Percentiles rank a stretch among this genome's conserved stretches.
phyloP scores from a whole-genome alignment of 1,284 basidiomycete species.

The Trametes versicolor region DNA sequence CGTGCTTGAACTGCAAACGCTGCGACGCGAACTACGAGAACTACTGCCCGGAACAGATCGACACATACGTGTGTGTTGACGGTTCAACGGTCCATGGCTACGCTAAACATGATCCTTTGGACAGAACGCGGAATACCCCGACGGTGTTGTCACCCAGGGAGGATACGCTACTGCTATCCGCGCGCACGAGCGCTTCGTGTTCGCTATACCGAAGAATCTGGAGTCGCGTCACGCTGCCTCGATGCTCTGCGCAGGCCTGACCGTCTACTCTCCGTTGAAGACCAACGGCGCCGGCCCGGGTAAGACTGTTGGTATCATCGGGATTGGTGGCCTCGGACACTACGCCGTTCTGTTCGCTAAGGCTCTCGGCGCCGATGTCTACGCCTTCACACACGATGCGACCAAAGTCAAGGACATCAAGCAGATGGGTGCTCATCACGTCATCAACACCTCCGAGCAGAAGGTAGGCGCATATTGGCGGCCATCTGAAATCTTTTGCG shows the following conservation, averaged over 20 bases:
- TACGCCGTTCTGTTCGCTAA: conserved; percentile 42
- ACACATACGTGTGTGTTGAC: conserved; percentile 33
- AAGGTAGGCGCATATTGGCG: conserved; percentile 21
- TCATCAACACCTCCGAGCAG: conserved; percentile 51
- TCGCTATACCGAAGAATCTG: conserved; percentile 71
- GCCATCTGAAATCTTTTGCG: neutral
- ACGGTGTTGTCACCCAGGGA: conserved; percentile 62
- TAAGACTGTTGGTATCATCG: conserved; percentile 74
- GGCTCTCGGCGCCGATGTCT: conserved; percentile 58
- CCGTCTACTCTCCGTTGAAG: conserved; percentile 72
- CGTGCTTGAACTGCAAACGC: conserved; percentile 60
- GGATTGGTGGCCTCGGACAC: conserved; percentile 65
- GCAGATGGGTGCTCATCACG: conserved; percentile 67
- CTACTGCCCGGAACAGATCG: conserved; percentile 51
- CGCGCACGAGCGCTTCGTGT: conserved; percentile 74
- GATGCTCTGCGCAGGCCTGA: conserved; percentile 74
- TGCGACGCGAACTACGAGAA: conserved; percentile 67
- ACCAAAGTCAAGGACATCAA: conserved; percentile 70
- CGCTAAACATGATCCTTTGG: neutral
- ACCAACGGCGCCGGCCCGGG: conserved; percentile 70
- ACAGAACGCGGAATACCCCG: conserved; percentile 47
- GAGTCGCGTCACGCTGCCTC: conserved; percentile 59
- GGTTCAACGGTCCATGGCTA: no score
- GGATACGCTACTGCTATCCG: conserved; percentile 77
- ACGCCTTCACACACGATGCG: conserved; percentile 70